Evolutionary conservation across 129 eudicot genomes (phyloP).

Genomic region (Saposhnikovia divaricata): DNA sequence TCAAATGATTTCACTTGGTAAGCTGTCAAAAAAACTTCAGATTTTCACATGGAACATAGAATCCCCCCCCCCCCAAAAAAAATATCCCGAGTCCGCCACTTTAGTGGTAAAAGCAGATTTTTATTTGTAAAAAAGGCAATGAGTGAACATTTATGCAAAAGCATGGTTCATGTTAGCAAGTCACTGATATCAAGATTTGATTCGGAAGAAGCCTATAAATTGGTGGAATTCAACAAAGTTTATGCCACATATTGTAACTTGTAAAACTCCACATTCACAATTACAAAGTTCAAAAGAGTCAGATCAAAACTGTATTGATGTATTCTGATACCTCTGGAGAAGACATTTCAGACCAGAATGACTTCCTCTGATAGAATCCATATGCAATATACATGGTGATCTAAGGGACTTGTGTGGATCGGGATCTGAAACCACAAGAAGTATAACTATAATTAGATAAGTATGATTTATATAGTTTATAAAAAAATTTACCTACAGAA

Average conservation of each 20-base stretch:
- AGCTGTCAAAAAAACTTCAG: not conserved
- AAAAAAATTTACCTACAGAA: not conserved
- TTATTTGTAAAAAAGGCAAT: not conserved
- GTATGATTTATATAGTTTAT: not conserved
- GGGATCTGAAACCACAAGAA: slow-evolving; percentile 35
- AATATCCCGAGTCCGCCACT: not conserved
- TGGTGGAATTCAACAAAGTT: not conserved
- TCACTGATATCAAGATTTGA: not conserved
- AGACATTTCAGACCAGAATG: slow-evolving; percentile 71
- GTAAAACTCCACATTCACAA: not conserved
- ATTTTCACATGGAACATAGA: too few species aligned
- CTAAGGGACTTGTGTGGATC: slow-evolving; percentile 29
- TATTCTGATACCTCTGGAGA: slow-evolving; percentile 55
- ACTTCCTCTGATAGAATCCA: slow-evolving; percentile 91
- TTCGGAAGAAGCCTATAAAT: not conserved
- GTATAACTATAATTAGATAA: not conserved
- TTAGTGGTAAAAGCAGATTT: not conserved
- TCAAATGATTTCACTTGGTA: not conserved
- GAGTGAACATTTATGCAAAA: not conserved
- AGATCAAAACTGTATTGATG: not conserved
- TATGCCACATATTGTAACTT: not conserved
- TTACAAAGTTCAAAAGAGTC: not conserved
- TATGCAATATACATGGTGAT: slow-evolving; percentile 88
- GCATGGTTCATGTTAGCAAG: not conserved
- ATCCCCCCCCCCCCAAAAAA: not conserved